Percentiles rank a stretch among this genome's conserved stretches.
Evolutionary conservation across 2,329 filamentous ascomycete genomes (phyloP).

Genomic region (Lecanicillium sp.): DNA sequence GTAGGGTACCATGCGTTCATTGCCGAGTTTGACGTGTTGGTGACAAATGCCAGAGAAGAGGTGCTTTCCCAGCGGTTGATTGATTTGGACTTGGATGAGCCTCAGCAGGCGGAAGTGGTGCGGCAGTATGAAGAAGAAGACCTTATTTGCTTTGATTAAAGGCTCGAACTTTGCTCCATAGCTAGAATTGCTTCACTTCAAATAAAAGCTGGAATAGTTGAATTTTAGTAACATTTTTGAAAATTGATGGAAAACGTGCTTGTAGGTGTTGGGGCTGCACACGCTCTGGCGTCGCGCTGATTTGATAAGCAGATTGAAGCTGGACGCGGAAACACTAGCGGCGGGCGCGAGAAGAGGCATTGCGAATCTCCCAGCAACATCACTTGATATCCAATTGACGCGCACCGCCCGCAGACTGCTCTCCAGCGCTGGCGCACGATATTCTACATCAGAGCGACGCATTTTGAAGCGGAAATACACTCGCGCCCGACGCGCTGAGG

Average conservation of each 20-base stretch:
- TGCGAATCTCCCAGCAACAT: neutral
- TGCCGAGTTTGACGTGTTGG: neutral
- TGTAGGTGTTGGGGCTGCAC: too few relatives aligned
- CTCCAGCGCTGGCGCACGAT: neutral
- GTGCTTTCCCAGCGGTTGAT: conserved; percentile 18
- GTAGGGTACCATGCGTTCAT: neutral
- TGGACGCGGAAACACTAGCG: neutral
- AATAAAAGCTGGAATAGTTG: too few relatives aligned
- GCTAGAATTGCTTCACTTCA: neutral
- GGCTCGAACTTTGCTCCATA: too few relatives aligned
- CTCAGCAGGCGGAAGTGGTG: conserved; percentile 34
- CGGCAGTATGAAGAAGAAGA: conserved; percentile 12
- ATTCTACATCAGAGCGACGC: neutral
- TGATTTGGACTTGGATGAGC: conserved; percentile 17
- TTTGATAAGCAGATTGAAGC: neutral
- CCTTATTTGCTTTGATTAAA: conserved; percentile 16
- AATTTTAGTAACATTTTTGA: too few relatives aligned
- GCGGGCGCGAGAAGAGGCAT: neutral
- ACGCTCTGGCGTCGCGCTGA: too few relatives aligned
- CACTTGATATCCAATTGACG: neutral
- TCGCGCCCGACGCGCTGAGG: neutral
- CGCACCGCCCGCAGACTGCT: neutral
- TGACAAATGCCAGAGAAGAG: conserved; percentile 44
- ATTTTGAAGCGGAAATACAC: neutral
- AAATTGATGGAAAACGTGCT: too few relatives aligned